Evolutionary conservation across 495 filamentous ascomycete genomes (phyloP).

Genomic region (Annulohypoxylon moriforme): DNA sequence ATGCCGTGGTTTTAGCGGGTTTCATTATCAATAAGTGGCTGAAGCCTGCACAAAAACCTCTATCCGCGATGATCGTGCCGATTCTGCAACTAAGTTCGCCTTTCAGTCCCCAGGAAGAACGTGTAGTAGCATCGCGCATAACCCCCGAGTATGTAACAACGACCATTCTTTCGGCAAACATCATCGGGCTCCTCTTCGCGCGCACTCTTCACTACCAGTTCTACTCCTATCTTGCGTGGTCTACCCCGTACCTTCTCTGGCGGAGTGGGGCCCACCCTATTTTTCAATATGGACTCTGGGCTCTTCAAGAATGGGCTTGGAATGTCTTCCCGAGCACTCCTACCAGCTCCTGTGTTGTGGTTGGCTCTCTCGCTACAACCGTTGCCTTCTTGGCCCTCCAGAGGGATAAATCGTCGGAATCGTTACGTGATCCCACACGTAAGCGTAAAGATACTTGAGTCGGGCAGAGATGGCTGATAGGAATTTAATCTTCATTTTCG

Average conservation of each 20-base stretch:
- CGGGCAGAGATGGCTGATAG: neutral
- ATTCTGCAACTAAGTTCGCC: slow-evolving; percentile 65
- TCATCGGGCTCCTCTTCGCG: slow-evolving; percentile 89
- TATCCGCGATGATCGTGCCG: slow-evolving; percentile 62
- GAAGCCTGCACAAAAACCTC: slow-evolving; percentile 57
- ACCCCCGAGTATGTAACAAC: slow-evolving; percentile 82
- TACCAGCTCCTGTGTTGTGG: slow-evolving; percentile 79
- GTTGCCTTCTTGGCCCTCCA: slow-evolving; percentile 62
- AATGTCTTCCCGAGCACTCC: slow-evolving; percentile 94
- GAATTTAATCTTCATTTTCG: slow-evolving; percentile 61
- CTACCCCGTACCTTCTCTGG: slow-evolving; percentile 92
- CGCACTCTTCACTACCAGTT: slow-evolving; percentile 97
- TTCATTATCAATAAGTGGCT: slow-evolving; percentile 68
- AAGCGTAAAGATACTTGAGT: slow-evolving; percentile 41
- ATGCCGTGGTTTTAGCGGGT: slow-evolving; percentile 70
- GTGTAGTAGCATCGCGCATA: slow-evolving; percentile 65
- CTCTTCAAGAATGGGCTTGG: slow-evolving; percentile 94
- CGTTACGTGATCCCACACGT: slow-evolving; percentile 27
- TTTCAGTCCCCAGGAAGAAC: slow-evolving; percentile 62
- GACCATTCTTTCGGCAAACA: slow-evolving; percentile 80
- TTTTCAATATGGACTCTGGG: slow-evolving; percentile 79
- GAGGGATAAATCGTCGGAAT: slow-evolving; percentile 43
- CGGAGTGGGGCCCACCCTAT: slow-evolving; percentile 78
- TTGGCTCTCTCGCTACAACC: slow-evolving; percentile 72
- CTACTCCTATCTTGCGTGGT: slow-evolving; percentile 92